Conservation (phyloP, 2,329 filamentous ascomycete genomes). For the Aspergillus candidus region DNA sequence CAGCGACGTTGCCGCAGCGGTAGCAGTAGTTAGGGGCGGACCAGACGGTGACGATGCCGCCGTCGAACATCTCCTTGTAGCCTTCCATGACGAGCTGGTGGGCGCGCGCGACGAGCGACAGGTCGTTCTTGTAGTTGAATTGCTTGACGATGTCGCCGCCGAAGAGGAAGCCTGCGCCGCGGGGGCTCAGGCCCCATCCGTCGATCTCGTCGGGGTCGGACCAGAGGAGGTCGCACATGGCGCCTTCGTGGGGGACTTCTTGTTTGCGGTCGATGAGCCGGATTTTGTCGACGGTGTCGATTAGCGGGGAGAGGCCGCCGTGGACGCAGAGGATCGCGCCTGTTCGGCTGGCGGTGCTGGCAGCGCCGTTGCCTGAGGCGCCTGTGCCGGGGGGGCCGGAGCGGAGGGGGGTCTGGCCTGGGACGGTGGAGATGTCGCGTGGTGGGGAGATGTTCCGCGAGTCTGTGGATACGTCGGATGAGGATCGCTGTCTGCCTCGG, state of each 20-base stretch:
- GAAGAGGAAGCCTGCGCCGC: conserved; percentile 92
- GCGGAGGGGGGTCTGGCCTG: conserved; percentile 42
- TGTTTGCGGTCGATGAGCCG: conserved; percentile 91
- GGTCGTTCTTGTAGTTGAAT: conserved; percentile 91
- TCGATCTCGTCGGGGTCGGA: conserved; percentile 94
- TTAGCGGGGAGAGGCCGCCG: conserved; percentile 81
- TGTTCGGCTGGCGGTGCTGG: conserved; percentile 49
- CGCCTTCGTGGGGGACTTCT: conserved; percentile 95
- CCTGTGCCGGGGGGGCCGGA: conserved; percentile 73
- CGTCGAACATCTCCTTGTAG: conserved; percentile 99
- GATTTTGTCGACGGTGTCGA: conserved; percentile 94
- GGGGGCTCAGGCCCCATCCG: conserved; percentile 89
- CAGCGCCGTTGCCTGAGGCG: conserved; percentile 63
- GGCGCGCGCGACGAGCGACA: conserved; percentile 84
- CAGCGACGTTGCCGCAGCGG: conserved; percentile 90
- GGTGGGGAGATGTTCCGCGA: conserved; percentile 35
- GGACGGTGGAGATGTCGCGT: conserved; percentile 39
- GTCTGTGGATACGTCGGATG: conserved; percentile 31
- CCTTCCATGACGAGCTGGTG: conserved; percentile 99
- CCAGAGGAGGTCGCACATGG: conserved; percentile 98
- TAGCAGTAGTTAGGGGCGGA: conserved; percentile 97
- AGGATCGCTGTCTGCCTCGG: conserved; percentile 26
- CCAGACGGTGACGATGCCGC: conserved; percentile 97
- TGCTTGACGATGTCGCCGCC: conserved; percentile 91
- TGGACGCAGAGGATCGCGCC: conserved; percentile 94